Conservation (phyloP, 257 asterid species). For the Nicotiana sylvestris region DNA sequence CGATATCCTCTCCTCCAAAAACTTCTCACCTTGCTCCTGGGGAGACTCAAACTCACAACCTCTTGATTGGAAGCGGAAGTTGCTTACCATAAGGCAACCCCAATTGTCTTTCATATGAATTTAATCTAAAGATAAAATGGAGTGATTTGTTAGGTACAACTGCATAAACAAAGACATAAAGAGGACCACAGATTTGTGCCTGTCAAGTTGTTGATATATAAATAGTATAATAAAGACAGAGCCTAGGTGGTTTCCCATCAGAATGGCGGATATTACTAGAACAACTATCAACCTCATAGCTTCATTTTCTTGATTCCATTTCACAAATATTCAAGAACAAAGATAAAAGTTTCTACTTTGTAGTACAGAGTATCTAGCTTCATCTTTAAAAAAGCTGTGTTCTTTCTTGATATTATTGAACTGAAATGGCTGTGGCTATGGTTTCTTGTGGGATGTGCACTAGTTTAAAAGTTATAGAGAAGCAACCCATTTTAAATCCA, state of each 20-base stretch:
- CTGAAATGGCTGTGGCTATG: slow-evolving; percentile 75
- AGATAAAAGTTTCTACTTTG: background rate
- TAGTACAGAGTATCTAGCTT: background rate
- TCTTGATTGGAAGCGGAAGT: too few relatives aligned
- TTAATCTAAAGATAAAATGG: background rate
- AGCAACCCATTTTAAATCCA: slow-evolving; percentile 41
- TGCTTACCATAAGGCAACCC: too few relatives aligned
- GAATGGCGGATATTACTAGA: slow-evolving; percentile 63
- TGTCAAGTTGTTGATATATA: background rate
- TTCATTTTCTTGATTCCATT: slow-evolving; percentile 11
- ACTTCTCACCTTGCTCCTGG: too few relatives aligned
- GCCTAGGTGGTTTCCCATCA: slow-evolving; percentile 16
- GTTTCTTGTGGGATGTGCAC: slow-evolving; percentile 51
- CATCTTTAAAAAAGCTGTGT: background rate
- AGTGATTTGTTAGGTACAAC: background rate
- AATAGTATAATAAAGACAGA: background rate
- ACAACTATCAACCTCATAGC: slow-evolving; percentile 17
- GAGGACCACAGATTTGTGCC: slow-evolving; percentile 4
- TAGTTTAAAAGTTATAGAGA: slow-evolving; percentile 47
- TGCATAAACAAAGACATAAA: background rate
- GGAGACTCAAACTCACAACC: too few relatives aligned
- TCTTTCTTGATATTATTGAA: background rate
- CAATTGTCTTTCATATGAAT: background rate
- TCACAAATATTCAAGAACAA: background rate
- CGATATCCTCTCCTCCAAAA: too few relatives aligned